Conservation (phyloP, 2,329 filamentous ascomycete species). For the Fusarium circinatum region DNA sequence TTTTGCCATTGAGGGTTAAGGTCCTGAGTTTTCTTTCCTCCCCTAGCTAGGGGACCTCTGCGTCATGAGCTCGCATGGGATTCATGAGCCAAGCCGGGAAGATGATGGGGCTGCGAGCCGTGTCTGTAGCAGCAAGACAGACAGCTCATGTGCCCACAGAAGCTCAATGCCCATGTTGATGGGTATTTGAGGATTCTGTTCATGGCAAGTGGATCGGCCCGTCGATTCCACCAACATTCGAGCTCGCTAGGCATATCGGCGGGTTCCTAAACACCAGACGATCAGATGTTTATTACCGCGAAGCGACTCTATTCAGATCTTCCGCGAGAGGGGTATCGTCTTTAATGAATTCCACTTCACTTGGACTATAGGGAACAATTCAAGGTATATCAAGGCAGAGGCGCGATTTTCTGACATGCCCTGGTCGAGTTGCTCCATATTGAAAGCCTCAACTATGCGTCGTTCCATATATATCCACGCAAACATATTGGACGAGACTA, state of each 20-base stretch:
- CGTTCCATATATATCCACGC: background rate
- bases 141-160: constrained; percentile 11
- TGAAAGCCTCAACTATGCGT: constrained; percentile 12
- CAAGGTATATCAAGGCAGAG: constrained; percentile 27
- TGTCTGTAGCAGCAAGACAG: constrained; percentile 10
- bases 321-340: background rate
- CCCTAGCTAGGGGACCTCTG: constrained; percentile 5
- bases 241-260: constrained; percentile 23
- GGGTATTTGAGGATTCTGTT: background rate
- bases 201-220: constrained; percentile 34
- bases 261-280: constrained; percentile 26
- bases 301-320: constrained; percentile 4
- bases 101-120: constrained; percentile 25
- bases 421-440: constrained; percentile 17
- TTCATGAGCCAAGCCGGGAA: constrained; percentile 29
- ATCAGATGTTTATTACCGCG: constrained; percentile 20
- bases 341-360: constrained; percentile 7
- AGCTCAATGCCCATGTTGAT: constrained; percentile 2
- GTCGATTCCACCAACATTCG: constrained; percentile 35
- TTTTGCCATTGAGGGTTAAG: no score
- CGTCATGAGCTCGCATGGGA: constrained; percentile 26
- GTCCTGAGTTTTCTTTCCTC: no score
- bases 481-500: background rate
- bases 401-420: constrained; percentile 16
- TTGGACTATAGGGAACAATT: background rate